Conservation (phyloP, 495 filamentous ascomycete genomes). For the Penicillium daleae region DNA sequence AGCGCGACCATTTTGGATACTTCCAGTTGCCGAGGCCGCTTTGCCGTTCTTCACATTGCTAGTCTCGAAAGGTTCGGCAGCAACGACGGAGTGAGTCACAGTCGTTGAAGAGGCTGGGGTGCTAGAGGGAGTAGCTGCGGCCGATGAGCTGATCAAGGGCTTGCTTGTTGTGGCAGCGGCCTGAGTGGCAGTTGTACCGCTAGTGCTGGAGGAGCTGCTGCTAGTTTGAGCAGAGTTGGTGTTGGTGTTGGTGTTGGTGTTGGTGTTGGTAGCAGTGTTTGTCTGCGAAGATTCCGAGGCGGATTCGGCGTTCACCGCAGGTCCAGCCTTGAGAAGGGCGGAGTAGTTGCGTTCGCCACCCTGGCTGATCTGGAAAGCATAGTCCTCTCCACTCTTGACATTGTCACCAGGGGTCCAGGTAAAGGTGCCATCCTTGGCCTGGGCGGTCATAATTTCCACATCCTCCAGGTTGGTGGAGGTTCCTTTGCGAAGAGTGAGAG, state of each 20-base stretch:
- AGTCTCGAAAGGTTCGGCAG: slow-evolving; percentile 12
- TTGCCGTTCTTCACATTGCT: slow-evolving; percentile 15
- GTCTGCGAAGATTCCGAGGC: slow-evolving; percentile 17
- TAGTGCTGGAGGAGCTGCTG: not conserved
- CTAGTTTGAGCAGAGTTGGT: slow-evolving; percentile 2
- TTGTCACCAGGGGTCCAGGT: slow-evolving; percentile 46
- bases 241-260: slow-evolving; percentile 11
- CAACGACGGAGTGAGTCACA: slow-evolving; percentile 13
- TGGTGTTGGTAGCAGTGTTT: slow-evolving; percentile 16
- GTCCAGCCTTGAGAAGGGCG: slow-evolving; percentile 41
- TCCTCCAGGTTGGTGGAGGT: slow-evolving; percentile 40
- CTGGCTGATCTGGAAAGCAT: slow-evolving; percentile 53
- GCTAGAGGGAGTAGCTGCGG: slow-evolving; percentile 20
- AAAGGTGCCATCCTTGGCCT: slow-evolving; percentile 41
- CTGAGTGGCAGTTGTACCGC: not conserved
- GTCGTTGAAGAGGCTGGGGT: slow-evolving; percentile 16
- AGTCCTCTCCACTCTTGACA: slow-evolving; percentile 43
- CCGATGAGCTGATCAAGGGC: slow-evolving; percentile 26
- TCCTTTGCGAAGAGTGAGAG: slow-evolving; percentile 51
- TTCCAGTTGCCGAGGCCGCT: slow-evolving; percentile 18
- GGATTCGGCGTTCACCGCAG: slow-evolving; percentile 12
- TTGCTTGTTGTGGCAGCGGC: slow-evolving; percentile 22
- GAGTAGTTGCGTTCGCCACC: slow-evolving; percentile 49
- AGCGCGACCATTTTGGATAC: slow-evolving; percentile 23
- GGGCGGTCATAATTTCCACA: slow-evolving; percentile 42